These are phyloP conservation scores for Hemisphaericaspora xylofermentans DNA, from an alignment of 1,139 yeast genomes.

Conservation along the genomic window DNA sequence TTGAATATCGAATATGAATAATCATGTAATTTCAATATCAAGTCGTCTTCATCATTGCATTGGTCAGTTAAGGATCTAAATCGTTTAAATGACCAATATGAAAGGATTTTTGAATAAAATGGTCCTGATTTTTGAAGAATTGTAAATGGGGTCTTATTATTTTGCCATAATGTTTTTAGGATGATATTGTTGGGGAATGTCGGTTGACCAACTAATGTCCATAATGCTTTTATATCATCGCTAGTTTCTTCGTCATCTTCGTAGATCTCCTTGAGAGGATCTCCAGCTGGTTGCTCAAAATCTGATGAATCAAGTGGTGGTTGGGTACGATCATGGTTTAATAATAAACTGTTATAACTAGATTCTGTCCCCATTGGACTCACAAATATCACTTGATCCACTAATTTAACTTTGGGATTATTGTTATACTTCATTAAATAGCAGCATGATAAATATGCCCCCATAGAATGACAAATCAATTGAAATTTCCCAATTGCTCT, in stretches of 20 bases:
- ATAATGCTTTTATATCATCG: slow-evolving; percentile 33
- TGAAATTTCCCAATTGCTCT: slow-evolving; percentile 28
- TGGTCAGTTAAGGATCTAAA: slow-evolving; percentile 32
- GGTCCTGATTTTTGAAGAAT: slow-evolving; percentile 41
- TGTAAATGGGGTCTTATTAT: slow-evolving; percentile 43
- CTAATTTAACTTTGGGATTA: slow-evolving; percentile 19
- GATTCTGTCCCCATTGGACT: slow-evolving; percentile 52
- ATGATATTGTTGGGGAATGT: slow-evolving; percentile 38
- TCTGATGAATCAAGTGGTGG: not conserved
- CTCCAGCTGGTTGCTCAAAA: slow-evolving; percentile 12
- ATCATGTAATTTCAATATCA: slow-evolving; percentile 32
- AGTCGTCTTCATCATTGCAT: slow-evolving; percentile 6
- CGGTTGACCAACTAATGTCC: slow-evolving; percentile 41
- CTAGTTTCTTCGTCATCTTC: slow-evolving; percentile 17
- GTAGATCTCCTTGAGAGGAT: slow-evolving; percentile 29
- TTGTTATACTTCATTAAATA: slow-evolving; percentile 41
- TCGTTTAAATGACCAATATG: slow-evolving; percentile 45
- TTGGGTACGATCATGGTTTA: slow-evolving; percentile 17
- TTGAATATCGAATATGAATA: slow-evolving; percentile 46
- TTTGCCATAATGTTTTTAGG: slow-evolving; percentile 37
- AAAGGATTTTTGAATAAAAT: slow-evolving; percentile 39
- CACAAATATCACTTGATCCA: slow-evolving; percentile 32
- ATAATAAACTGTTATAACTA: slow-evolving; percentile 33
- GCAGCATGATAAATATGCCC: slow-evolving; percentile 42
- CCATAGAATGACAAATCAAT: slow-evolving; percentile 46